Base-by-base conservation (phyloP, 768 basidiomycete species). In the Pleurotus tuber-regium region DNA sequence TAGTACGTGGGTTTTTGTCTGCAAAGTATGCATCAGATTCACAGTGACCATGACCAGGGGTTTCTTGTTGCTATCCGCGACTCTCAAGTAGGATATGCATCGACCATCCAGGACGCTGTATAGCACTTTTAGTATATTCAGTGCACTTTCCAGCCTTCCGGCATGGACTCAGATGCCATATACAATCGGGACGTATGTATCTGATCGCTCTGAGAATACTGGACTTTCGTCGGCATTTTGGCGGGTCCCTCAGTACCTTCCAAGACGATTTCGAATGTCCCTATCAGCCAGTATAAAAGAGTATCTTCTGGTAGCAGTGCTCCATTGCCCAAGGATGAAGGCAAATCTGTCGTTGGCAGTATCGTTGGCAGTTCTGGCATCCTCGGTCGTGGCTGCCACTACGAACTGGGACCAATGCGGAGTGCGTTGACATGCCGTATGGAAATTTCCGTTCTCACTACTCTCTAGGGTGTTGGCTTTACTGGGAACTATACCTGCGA, bases 371-470 rank as follows among this genome's bases (percentile, higher is more conserved):
- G 43, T 43, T 29, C 21, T 10, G 21, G 48, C 48, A 5, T 14
- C 25, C 47, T 18, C 21, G 26, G 16, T 44, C 41, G 41, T 48
- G 30, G 31, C 36, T 31, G 57, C 61, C 57, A 71, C 71, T 67
- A 66, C 54, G 55, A 51, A 62, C 43, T 60, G 63, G 5, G 49
- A 71, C 12, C 54, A 65, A 51, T 57, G 65, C 16, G 59, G 71
- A 39, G 61, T 69, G 58, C 59, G 39, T 53, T 66, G 18, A 80
- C 77, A 53, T 55, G 60, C 40, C 77, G 56, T 26, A 24, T 11
- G 21, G 24, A 62, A 2, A 59, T 69, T 3, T 57, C 66, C 23
- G 56, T 66, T 6, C 46, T 61, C n/a, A 6, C 24, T 19, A 10
- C 3, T 12, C n/a, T 25, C 14, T 30, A 44, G 43, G 43, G 43